Conservation (phyloP, 1,284 basidiomycete genomes). For the Rhodotorula sp. region DNA sequence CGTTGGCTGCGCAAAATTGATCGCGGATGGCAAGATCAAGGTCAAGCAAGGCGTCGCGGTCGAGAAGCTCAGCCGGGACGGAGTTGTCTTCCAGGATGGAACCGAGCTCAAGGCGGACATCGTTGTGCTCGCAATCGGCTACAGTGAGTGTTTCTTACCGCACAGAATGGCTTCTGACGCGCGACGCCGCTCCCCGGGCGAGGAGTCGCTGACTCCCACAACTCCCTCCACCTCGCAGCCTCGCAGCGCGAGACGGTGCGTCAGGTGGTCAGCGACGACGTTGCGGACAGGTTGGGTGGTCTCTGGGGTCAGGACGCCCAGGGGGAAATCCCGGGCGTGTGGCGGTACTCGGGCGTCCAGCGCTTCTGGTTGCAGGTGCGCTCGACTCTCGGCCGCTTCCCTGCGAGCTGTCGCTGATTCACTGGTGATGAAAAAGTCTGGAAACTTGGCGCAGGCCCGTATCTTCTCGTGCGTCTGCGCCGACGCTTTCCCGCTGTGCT, state of each 20-base stretch:
- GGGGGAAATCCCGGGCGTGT: constrained; percentile 55
- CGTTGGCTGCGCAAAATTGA: constrained; percentile 44
- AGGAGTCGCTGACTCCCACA: background rate
- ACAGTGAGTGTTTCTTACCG: background rate
- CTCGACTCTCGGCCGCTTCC: too few relatives aligned
- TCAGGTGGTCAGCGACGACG: constrained; percentile 56
- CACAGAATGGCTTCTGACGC: background rate
- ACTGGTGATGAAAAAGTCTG: constrained; percentile 35
- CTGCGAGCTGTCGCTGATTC: too few relatives aligned
- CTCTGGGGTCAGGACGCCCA: constrained; percentile 63
- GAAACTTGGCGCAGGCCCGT: constrained; percentile 44
- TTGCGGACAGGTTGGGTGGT: constrained; percentile 54
- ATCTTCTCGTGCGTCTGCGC: constrained; percentile 13
- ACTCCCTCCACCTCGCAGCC: constrained; percentile 33
- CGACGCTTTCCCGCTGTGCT: background rate
- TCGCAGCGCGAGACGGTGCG: constrained; percentile 51
- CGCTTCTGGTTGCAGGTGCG: constrained; percentile 55
- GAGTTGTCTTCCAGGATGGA: constrained; percentile 50
- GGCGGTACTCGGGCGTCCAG: constrained; percentile 56
- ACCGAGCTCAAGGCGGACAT: constrained; percentile 47
- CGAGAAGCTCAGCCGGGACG: constrained; percentile 40
- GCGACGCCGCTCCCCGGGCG: background rate
- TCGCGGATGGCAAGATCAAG: constrained; percentile 49
- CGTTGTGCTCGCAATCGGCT: constrained; percentile 15
- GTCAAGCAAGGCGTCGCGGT: constrained; percentile 49